Evolutionary conservation across 2,329 filamentous ascomycete species (phyloP).

Genomic region (Xylaria sp.): DNA sequence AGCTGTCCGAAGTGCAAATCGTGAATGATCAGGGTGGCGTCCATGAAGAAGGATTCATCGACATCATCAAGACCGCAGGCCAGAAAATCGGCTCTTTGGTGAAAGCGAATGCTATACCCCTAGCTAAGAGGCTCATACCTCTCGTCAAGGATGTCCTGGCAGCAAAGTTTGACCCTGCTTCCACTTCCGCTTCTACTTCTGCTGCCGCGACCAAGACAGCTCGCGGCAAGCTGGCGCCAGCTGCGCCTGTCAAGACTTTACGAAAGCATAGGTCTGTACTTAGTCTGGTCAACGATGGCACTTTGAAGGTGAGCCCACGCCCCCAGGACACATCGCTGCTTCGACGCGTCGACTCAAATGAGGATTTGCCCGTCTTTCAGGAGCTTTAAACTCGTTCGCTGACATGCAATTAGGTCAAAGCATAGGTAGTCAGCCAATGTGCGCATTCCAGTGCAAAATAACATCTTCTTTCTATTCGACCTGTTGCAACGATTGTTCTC

Average conservation of each 20-base stretch:
- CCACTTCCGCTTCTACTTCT: not conserved
- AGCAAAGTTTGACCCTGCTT: not conserved
- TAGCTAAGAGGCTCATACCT: constrained; percentile 7
- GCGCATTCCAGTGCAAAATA: not conserved
- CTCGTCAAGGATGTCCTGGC: constrained; percentile 1
- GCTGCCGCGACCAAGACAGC: not conserved
- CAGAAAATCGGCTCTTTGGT: no score
- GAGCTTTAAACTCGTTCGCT: constrained; percentile 18
- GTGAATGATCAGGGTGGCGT: no score
- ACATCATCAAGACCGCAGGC: no score
- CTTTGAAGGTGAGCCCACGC: constrained; percentile 21
- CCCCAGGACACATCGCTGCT: constrained; percentile 1
- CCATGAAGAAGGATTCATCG: no score
- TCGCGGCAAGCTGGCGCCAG: not conserved
- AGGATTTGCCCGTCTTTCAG: constrained; percentile 14
- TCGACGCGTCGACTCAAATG: constrained; percentile 9
- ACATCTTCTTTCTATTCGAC: not conserved
- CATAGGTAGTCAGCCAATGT: not conserved
- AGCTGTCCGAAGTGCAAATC: no score
- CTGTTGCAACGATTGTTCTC: not conserved
- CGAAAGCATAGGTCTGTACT: constrained; percentile 16
- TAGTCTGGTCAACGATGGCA: constrained; percentile 18
- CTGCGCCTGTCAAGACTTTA: not conserved
- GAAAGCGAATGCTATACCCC: not conserved
- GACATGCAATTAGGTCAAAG: constrained; percentile 5